These are phyloP conservation scores for Dicorynia guianensis DNA, from an alignment of 306 rosid species.

Conservation along the genomic window DNA sequence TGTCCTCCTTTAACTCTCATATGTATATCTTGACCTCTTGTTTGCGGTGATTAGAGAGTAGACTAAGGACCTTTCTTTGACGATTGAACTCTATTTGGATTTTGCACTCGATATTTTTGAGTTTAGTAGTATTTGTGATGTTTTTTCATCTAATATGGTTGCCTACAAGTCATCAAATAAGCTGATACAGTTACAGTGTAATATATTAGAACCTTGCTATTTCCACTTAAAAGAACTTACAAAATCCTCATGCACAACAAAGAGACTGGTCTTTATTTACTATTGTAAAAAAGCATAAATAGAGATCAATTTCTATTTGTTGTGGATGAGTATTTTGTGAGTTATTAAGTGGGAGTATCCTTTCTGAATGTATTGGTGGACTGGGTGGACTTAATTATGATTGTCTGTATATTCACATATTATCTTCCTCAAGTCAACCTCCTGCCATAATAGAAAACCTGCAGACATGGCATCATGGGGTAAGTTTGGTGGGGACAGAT, in stretches of 20 bases:
- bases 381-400: neutral
- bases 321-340: no score
- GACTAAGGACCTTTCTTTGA: constrained; percentile 10
- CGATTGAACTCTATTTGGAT: neutral
- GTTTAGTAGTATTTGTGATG: constrained; percentile 6
- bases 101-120: constrained; percentile 14
- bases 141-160: neutral
- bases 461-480: constrained; percentile 17
- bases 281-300: no score
- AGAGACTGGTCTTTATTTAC: no score
- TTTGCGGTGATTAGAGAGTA: constrained; percentile 4
- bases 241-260: no score
- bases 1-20: neutral
- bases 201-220: no score
- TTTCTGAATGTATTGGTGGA: neutral
- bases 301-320: no score
- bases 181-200: constrained; percentile 2
- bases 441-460: constrained; percentile 4
- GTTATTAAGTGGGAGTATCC: no score
- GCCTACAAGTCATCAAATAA: neutral
- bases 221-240: no score
- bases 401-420: neutral
- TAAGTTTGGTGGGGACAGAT: constrained; percentile 33
- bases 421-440: constrained; percentile 27
- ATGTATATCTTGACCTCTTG: constrained; percentile 6